A percentile compares a stretch with the other conserved stretches of the same genome.
phyloP scores from a whole-genome alignment of 2,329 filamentous ascomycete genomes.

The Exserohilum turcica region DNA sequence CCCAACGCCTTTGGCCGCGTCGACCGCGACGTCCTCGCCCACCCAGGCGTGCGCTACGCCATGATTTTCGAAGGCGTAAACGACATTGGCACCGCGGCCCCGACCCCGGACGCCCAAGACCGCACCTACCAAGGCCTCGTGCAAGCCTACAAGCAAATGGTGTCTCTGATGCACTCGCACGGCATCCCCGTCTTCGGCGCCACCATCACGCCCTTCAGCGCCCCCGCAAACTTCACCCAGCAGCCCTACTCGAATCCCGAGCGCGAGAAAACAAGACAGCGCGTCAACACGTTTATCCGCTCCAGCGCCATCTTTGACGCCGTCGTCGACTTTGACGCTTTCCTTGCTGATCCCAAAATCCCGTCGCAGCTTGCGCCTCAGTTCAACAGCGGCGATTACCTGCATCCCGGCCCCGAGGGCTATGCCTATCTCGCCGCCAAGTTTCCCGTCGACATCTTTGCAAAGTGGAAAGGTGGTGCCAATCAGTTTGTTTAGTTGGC shows the following conservation, averaged over 20 bases:
- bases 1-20: constrained; percentile 65
- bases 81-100: constrained; percentile 63
- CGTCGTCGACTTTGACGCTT: constrained; percentile 66
- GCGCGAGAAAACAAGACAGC: constrained; percentile 61
- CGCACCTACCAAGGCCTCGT: constrained; percentile 59
- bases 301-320: constrained; percentile 62
- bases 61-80: constrained; percentile 70
- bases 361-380: constrained; percentile 54
- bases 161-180: constrained; percentile 58
- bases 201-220: constrained; percentile 69
- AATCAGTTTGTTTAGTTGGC: constrained; percentile 16
- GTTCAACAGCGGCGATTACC: constrained; percentile 67
- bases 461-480: constrained; percentile 27
- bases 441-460: constrained; percentile 64
- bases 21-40: constrained; percentile 66
- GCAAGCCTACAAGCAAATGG: constrained; percentile 64
- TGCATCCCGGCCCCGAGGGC: constrained; percentile 66
- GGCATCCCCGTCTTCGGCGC: constrained; percentile 65
- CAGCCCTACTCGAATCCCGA: constrained; percentile 46
- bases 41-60: constrained; percentile 63
- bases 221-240: constrained; percentile 37
- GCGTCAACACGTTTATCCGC: constrained; percentile 67
- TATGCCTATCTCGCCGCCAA: constrained; percentile 64
- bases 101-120: constrained; percentile 53
- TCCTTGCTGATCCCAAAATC: constrained; percentile 59